Evolutionary conservation across 352 stramenopile genomes (phyloP), one percentile per base, ranked within the genome.

Genomic region (Pelagophyceae sp.): DNA sequence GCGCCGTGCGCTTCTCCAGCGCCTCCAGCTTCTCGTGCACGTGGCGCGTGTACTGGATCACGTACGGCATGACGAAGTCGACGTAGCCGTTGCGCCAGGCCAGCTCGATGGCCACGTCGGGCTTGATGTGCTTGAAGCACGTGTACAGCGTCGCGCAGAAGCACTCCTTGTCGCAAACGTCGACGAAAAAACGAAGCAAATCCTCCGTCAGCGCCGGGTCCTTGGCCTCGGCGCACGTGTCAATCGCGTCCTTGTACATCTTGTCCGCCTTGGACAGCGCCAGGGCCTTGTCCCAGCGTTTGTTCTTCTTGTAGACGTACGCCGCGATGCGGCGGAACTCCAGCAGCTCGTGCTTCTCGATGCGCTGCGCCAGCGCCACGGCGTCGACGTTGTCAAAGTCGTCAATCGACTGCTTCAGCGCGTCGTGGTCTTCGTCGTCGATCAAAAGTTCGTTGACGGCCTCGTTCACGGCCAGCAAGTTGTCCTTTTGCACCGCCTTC

Each of bases 171-270:
- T 99, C 96, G 76, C 96, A 93, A 38, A 97, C 94, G 76, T 96
- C 95, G 58, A 98, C 96, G 84, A 99, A 99, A 90, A 98, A 99
- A 60, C 94, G 91, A 60, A 99, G 85, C 65, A 99, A 91, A 74
- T 97, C 93, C 82, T 99, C 96, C 32, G 96, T 96, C 32, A 98
- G 91, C 45, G 98, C 94, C 50, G 87, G 82, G 80, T 98, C 94
- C 51, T 92, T 88, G 72, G 95, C 99, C 82, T 98, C 93, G 50
- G 94, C 94, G 35, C 95, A 95, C 76, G 95, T 99, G 81, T 99
- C 96, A 80, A 99, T 99, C 82, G 95, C 98, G 79, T 99, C 96
- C 88, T 99, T 99, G 93, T 98, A 99, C 95, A 99, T 99, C 81
- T 97, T 97, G 88, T 99, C 96, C 50, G 93, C 93, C 92, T 99